Base-by-base conservation (phyloP, 2,329 filamentous ascomycete species). In the Colletotrichum tropicicola region DNA sequence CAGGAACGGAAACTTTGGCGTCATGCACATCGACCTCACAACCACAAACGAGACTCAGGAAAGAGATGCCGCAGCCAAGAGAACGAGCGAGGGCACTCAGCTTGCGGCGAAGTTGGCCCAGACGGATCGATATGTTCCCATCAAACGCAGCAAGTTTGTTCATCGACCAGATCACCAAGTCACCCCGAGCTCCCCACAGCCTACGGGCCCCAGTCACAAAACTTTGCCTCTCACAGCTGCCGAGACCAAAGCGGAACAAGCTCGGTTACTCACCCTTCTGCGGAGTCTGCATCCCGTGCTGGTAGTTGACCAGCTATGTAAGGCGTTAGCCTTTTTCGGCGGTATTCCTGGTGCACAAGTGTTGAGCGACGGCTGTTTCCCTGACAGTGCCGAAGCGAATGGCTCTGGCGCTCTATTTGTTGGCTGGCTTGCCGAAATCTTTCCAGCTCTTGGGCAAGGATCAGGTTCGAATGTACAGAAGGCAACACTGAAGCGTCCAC, bases 391-490 rank as follows among this genome's bases (percentile, higher is more conserved):
- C 9, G 79, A 82, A 48, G 80, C 80, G 12, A 89, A 89, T 71
- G 87, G 88, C 3, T 77, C 83, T 1, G 88, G 88, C 2, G 81
- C 82, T 19, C 75, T 87, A 10, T 87, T 90, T 63, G 80, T 91
- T 28, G 84, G 85, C 19, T 90, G 88, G 87, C 75, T 90, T 45
- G 79, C 86, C 12, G 88, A 90, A 70, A 88, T 91, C 57, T 91
- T 90, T 65, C 87, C 87, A 17, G 79, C 76, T 35, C 59, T 73
- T 75, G 60, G 76, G 74, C 45, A 57, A 10, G 54, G 13, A 12
- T 30, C 15, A 55, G 70, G 66, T 57, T 28, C 70, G 58, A 37
- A 53, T 43, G 28, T 17, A 23, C 32, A 27, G 21, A 47, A 55
- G 27, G 64, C 45, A 35, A 25, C 67, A 67, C 23, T 66, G 59